These are phyloP conservation scores for Phytopythium aichiense DNA, from an alignment of 352 stramenopile species.

Conservation along the genomic window DNA sequence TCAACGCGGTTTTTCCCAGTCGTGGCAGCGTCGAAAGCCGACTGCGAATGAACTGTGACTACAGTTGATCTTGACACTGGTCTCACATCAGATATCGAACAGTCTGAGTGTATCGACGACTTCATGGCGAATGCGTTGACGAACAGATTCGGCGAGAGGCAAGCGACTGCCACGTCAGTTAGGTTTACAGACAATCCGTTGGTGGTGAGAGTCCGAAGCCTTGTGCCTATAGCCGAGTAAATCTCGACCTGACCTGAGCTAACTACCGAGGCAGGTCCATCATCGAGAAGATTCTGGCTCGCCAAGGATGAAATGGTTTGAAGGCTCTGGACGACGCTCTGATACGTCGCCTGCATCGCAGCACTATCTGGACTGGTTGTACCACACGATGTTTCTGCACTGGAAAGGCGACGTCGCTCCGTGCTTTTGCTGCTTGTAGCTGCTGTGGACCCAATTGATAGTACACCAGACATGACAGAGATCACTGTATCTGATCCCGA, in stretches of 20 bases:
- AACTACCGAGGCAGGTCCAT: constrained; percentile 29
- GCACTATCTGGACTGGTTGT: constrained; percentile 18
- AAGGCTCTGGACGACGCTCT: constrained; percentile 37
- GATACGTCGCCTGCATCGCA: constrained; percentile 17
- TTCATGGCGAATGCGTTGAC: constrained; percentile 42
- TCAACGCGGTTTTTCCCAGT: constrained; percentile 12
- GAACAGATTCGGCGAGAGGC: constrained; percentile 43
- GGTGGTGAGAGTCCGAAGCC: not conserved
- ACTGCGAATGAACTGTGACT: constrained; percentile 41
- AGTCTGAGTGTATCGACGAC: constrained; percentile 32
- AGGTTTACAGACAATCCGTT: constrained; percentile 34
- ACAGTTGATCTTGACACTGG: constrained; percentile 39
- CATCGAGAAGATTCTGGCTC: constrained; percentile 40
- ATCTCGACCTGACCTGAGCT: constrained; percentile 26
- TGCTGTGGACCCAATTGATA: constrained; percentile 17
- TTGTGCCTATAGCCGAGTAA: constrained; percentile 17
- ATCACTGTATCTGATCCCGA: constrained; percentile 38
- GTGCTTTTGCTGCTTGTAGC: not conserved
- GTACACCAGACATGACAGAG: constrained; percentile 34
- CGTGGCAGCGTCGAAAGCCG: constrained; percentile 17
- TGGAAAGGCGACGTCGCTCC: constrained; percentile 11
- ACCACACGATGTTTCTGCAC: constrained; percentile 1
- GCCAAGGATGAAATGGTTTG: constrained; percentile 47
- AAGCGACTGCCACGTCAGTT: constrained; percentile 34
- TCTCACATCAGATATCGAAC: constrained; percentile 31